These are phyloP conservation scores for Hygrocybe punicea DNA, from an alignment of 768 basidiomycete species.

Conservation along the genomic window DNA sequence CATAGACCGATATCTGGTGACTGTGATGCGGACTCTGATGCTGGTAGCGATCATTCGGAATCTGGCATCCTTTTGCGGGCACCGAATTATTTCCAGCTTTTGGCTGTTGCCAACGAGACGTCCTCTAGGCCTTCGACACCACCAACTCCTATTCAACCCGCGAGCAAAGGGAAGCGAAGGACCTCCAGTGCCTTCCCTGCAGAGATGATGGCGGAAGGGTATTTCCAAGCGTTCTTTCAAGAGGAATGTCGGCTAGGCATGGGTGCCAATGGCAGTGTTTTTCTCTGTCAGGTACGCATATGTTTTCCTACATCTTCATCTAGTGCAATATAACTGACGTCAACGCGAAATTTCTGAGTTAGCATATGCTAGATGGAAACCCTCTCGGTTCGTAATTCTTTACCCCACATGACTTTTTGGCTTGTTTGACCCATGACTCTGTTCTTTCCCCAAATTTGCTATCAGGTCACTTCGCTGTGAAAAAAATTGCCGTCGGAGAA, in stretches of 20 bases:
- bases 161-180: slow-evolving; percentile 4
- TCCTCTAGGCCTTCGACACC: slow-evolving; percentile 54
- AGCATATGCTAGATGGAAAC: slow-evolving; percentile 89
- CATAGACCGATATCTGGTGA: slow-evolving; percentile 54
- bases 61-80: slow-evolving; percentile 52
- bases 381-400: slow-evolving; percentile 54
- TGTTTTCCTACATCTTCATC: background rate
- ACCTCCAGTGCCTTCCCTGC: slow-evolving; percentile 48
- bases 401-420: background rate
- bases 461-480: slow-evolving; percentile 84
- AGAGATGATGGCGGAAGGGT: slow-evolving; percentile 84
- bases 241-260: slow-evolving; percentile 88
- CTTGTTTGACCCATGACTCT: slow-evolving; percentile 4
- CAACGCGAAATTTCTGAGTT: background rate
- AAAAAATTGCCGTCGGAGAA: slow-evolving; percentile 93
- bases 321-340: slow-evolving; percentile 6
- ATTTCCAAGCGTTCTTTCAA: slow-evolving; percentile 89
- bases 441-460: background rate
- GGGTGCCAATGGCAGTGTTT: slow-evolving; percentile 93
- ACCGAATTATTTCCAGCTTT: slow-evolving; percentile 76
- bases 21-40: slow-evolving; percentile 27
- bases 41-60: slow-evolving; percentile 11
- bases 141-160: slow-evolving; percentile 20
- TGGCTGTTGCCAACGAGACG: slow-evolving; percentile 69
- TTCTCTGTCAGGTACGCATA: slow-evolving; percentile 69